Evolutionary conservation across 1,284 basidiomycete genomes (phyloP), one percentile per base, ranked within the genome.

Genomic region (Ceratobasidium sp.): DNA sequence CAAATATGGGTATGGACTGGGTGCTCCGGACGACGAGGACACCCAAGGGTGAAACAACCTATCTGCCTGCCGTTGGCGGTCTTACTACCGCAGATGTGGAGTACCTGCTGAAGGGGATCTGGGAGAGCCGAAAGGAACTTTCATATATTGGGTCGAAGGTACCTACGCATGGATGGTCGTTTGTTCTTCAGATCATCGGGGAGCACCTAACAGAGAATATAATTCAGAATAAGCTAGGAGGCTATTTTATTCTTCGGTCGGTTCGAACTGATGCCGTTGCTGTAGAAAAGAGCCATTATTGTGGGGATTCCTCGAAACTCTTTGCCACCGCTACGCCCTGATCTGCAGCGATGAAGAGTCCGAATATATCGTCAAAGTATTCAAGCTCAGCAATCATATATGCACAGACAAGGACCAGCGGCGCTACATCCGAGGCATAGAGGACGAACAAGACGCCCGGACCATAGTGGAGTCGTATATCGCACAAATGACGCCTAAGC

Each of bases 291-390:
- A 65, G 14, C 8, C 19, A 9, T 33, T 22, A n/a, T n/a, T n/a
- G 5, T 65, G 63, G 63, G 48, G 63, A 1, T 65, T 22, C 47
- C 45, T 65, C 17, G 63, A 65, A 47, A 51, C 29, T 31, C 22
- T 65, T 29, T 48, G 45, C n/a, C 63, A 65, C 29, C 63, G 63
- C 14, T 65, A 65, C 51, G 63, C 29, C 31, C 63, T 65, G 6
- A 24, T 15, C 29, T n/a, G 47, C 1, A 51, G 15, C 17, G 45
- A 65, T 33, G 44, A 50, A 22, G 63, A 65, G n/a, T n/a, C 51
- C 2, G 24, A 11, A 3, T 33, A n/a, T 19, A 36, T 65, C 22
- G 29, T 47, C 24, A 47, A 65, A 2, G 22, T n/a, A 36, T 27
- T 31, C 63, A 3, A 5, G 4, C 1, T 51, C 3, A 47, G 17